phyloP scores from a whole-genome alignment of 495 filamentous ascomycete species.

The Stereocaulon alpinum region DNA sequence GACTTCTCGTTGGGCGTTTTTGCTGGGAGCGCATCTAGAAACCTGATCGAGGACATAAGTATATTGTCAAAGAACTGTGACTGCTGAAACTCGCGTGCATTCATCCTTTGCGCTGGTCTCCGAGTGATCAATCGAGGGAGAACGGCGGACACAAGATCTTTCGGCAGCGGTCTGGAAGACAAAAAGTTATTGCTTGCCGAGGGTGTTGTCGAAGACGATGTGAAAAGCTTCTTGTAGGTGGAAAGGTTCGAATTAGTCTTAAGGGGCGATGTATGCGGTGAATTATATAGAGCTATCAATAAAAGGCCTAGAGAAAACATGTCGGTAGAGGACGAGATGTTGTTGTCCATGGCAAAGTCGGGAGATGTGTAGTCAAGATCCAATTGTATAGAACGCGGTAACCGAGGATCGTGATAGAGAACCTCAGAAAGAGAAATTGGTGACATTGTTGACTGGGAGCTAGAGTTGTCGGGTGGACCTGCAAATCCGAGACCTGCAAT shows the following conservation, averaged over 20 bases:
- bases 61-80: conserved; percentile 95
- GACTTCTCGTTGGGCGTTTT: conserved; percentile 88
- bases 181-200: conserved; percentile 73
- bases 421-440: conserved; percentile 73
- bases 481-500: conserved; percentile 88
- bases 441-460: conserved; percentile 54
- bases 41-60: conserved; percentile 87
- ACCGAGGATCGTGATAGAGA: conserved; percentile 72
- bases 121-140: conserved; percentile 77
- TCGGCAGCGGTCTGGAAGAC: conserved; percentile 65
- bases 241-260: conserved; percentile 67
- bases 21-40: conserved; percentile 77
- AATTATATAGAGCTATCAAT: conserved; percentile 85
- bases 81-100: conserved; percentile 84
- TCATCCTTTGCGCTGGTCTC: conserved; percentile 74
- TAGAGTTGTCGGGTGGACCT: conserved; percentile 58
- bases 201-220: conserved; percentile 64
- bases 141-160: conserved; percentile 60
- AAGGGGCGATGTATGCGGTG: conserved; percentile 76
- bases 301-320: conserved; percentile 88
- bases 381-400: conserved; percentile 75
- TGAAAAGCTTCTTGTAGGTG: conserved; percentile 72
- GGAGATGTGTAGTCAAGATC: conserved; percentile 89
- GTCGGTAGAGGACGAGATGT: conserved; percentile 68
- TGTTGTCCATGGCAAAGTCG: conserved; percentile 83